These are phyloP conservation scores for Prunus davidiana DNA, from an alignment of 306 rosid genomes.

Conservation along the genomic window DNA sequence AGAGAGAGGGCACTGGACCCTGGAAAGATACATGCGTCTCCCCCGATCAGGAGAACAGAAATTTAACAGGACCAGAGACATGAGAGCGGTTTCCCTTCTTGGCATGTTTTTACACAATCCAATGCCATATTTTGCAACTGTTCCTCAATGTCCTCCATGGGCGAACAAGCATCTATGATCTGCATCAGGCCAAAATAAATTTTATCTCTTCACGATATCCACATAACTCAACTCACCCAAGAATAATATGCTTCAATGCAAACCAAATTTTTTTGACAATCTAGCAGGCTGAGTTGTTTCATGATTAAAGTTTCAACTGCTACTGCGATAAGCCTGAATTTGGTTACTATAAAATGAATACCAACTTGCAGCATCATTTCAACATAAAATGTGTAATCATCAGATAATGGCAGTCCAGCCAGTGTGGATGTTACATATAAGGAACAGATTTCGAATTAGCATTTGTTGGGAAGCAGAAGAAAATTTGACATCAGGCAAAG, in stretches of 20 bases:
- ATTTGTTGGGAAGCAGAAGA: background rate
- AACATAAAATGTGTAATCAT: background rate
- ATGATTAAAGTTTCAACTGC: background rate
- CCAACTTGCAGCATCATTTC: background rate
- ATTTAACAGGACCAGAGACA: constrained; percentile 47
- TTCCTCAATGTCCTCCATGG: constrained; percentile 76
- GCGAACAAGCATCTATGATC: constrained; percentile 68
- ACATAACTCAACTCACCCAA: background rate
- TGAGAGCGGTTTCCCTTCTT: constrained; percentile 59
- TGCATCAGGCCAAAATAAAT: constrained; percentile 35
- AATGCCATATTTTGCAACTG: constrained; percentile 55
- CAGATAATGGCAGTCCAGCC: background rate
- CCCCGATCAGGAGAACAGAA: background rate
- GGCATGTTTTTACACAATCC: constrained; percentile 50
- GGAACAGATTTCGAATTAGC: background rate
- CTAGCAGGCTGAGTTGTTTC: background rate
- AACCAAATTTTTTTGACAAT: background rate
- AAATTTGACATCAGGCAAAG: background rate
- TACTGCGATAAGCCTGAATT: background rate
- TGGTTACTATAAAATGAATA: background rate
- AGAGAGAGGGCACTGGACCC: background rate
- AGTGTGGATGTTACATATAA: background rate
- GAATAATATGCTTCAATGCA: background rate
- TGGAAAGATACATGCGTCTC: background rate
- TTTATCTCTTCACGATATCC: background rate